Conservation (phyloP, 495 filamentous ascomycete genomes). For the Xylaria castorea region DNA sequence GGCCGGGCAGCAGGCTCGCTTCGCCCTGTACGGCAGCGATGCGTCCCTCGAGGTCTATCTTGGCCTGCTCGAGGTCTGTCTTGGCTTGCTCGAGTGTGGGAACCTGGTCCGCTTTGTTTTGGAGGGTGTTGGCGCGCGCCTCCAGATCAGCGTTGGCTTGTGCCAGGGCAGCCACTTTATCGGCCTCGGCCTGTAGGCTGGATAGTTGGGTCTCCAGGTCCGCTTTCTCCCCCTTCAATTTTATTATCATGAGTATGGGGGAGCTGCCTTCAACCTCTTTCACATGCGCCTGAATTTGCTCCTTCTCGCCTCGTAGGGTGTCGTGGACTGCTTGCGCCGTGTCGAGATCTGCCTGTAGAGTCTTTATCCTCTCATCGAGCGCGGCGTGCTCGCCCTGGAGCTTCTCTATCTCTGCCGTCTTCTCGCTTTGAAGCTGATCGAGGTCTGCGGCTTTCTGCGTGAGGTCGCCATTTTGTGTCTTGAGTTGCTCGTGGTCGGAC, state of each 20-base stretch:
- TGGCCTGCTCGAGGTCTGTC: conserved; percentile 26
- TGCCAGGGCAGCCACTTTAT: conserved; percentile 41
- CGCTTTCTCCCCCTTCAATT: conserved; percentile 39
- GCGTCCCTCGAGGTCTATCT: conserved; percentile 16
- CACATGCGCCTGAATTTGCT: conserved; percentile 30
- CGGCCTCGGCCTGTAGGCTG: conserved; percentile 45
- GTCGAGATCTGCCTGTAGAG: conserved; percentile 34
- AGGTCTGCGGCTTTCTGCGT: conserved; percentile 35
- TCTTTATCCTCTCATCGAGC: conserved; percentile 35
- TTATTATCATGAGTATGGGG: conserved; percentile 16
- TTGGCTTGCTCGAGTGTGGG: conserved; percentile 36
- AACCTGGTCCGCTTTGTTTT: conserved; percentile 35
- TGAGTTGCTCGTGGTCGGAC: conserved; percentile 37
- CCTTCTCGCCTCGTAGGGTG: conserved; percentile 37
- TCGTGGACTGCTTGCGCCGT: conserved; percentile 30
- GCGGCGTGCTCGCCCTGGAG: conserved; percentile 32
- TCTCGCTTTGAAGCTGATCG: conserved; percentile 37
- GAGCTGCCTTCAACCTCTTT: conserved; percentile 35
- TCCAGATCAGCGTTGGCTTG: conserved; percentile 44
- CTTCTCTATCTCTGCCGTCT: conserved; percentile 30
- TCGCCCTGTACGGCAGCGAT: conserved; percentile 13
- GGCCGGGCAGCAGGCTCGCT: conserved; percentile 14
- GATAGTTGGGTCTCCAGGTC: conserved; percentile 42
- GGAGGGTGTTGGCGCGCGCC: conserved; percentile 33
- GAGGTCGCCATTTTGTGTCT: conserved; percentile 33